Evolutionary conservation across 805 yeast species (phyloP), one percentile per base, ranked within the genome.

Genomic region (Maudiozyma bulderi): DNA sequence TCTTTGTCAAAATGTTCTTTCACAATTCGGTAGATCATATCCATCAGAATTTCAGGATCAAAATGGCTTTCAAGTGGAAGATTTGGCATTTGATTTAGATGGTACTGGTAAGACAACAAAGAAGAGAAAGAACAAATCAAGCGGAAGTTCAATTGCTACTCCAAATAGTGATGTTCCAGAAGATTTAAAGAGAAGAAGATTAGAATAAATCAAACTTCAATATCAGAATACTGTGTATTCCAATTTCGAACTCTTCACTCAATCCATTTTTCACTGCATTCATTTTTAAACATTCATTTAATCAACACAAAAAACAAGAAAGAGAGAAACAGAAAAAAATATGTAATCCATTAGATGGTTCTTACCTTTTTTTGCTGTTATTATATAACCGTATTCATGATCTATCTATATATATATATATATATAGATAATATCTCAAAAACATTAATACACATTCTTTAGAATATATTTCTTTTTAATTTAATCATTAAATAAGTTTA

Each of bases 91-190:
- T 46, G 69, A 64, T 52, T 46, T 65, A 38, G 68, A 65, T 48
- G 68, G 68, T 10, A 65, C 66, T 3, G 68, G 67, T 20, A 54
- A 51, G 29, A 50, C 50, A 13, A 44, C 55, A 9, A 61, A 58
- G 53, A 63, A 63, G 49, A 58, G 68, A 44, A 65, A 62, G 44
- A 57, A 50, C 34, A 63, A 57, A 31, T 61, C 67, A 0, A 62
- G 55, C 44, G 69, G 67, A 7, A 61, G 66, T 38, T 62, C 68
- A 2, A 63, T 62, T 65, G 65, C 68, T 8, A 64, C 69, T 30
- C 68, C 69, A 34, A 57, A 61, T 48, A 59, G 64, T 43, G 67
- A 64, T 38, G 46, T 61, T 46, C 59, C 54, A 37, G 65, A 62
- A 28, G 66, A 64, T 48, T 50, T 56, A 41, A 58, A 61, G 50